Conservation (phyloP, 495 filamentous ascomycete genomes). For the Chaetomium tenue region DNA sequence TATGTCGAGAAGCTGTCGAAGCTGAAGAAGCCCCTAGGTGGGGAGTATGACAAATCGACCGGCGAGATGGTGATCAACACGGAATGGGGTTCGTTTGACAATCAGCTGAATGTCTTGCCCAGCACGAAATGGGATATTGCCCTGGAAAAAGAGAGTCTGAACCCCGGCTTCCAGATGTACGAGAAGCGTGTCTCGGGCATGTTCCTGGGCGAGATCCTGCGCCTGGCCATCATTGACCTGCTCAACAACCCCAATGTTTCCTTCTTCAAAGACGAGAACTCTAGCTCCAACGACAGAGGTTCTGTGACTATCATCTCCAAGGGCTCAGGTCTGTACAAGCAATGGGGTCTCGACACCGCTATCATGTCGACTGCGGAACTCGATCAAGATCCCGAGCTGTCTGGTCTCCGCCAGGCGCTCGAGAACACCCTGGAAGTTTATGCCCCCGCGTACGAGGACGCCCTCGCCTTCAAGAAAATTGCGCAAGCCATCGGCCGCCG, state of each 20-base stretch:
- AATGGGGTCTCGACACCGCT: constrained; percentile 88
- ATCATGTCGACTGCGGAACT: constrained; percentile 78
- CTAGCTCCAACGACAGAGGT: constrained; percentile 59
- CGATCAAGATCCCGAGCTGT: constrained; percentile 63
- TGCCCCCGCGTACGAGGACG: constrained; percentile 70
- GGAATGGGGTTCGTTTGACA: constrained; percentile 98
- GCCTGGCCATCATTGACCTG: constrained; percentile 67
- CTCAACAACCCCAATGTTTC: constrained; percentile 58
- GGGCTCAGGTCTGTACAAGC: constrained; percentile 64
- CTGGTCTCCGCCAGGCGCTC: constrained; percentile 69
- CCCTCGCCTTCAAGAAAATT: constrained; percentile 74
- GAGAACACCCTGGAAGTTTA: constrained; percentile 70
- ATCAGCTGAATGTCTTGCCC: constrained; percentile 80
- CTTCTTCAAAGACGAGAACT: constrained; percentile 68
- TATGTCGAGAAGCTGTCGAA: constrained; percentile 77
- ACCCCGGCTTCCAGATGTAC: constrained; percentile 97
- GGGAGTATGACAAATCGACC: constrained; percentile 74
- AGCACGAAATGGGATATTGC: constrained; percentile 77
- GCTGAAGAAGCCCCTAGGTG: constrained; percentile 63
- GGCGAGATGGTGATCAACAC: constrained; percentile 97
- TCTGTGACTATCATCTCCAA: constrained; percentile 66
- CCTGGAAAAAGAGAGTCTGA: constrained; percentile 76
- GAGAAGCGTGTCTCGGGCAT: constrained; percentile 98
- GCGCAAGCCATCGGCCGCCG: constrained; percentile 82
- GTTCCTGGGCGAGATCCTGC: constrained; percentile 94